phyloP scores from a whole-genome alignment of 2,329 filamentous ascomycete species.

The Epichloe hybrida region DNA sequence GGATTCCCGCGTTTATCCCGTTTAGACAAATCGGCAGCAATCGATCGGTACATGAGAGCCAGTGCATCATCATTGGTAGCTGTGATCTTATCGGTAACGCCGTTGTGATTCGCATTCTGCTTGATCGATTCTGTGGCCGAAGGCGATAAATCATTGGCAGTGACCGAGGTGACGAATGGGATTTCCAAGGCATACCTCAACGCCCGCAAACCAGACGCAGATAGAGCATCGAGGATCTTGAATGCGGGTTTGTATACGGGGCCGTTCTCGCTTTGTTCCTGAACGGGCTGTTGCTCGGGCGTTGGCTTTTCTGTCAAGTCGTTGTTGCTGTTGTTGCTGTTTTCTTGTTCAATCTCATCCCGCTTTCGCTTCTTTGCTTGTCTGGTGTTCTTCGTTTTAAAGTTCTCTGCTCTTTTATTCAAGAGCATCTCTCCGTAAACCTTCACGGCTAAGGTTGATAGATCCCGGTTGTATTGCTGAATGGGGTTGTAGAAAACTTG shows the following conservation, averaged over 20 bases:
- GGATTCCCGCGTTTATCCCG: slow-evolving; percentile 25
- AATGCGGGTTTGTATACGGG: slow-evolving; percentile 37
- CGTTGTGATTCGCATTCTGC: slow-evolving; percentile 75
- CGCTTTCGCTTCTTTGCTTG: slow-evolving; percentile 35
- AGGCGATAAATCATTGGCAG: slow-evolving; percentile 77
- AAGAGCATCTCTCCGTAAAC: slow-evolving; percentile 62
- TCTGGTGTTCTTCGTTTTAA: slow-evolving; percentile 24
- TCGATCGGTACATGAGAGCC: slow-evolving; percentile 73
- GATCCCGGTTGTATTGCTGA: slow-evolving; percentile 94
- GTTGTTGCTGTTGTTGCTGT: not conserved
- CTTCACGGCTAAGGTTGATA: slow-evolving; percentile 85
- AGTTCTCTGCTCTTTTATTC: slow-evolving; percentile 29
- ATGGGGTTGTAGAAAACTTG: slow-evolving; percentile 99
- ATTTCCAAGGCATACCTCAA: slow-evolving; percentile 86
- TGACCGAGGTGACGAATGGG: slow-evolving; percentile 67
- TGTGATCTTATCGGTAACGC: slow-evolving; percentile 54
- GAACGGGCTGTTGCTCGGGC: slow-evolving; percentile 4
- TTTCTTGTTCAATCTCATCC: slow-evolving; percentile 14
- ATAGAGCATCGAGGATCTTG: slow-evolving; percentile 87
- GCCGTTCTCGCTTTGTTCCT: slow-evolving; percentile 9
- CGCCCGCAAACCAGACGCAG: slow-evolving; percentile 82
- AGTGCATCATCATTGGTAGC: slow-evolving; percentile 73
- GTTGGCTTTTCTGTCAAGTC: not conserved
- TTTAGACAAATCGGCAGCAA: slow-evolving; percentile 38
- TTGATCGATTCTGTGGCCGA: slow-evolving; percentile 69